Evolutionary conservation across 176 grass and related monocot species (phyloP), one percentile per base, ranked within the genome.

Genomic region (Hsuehochloa calcarea): DNA sequence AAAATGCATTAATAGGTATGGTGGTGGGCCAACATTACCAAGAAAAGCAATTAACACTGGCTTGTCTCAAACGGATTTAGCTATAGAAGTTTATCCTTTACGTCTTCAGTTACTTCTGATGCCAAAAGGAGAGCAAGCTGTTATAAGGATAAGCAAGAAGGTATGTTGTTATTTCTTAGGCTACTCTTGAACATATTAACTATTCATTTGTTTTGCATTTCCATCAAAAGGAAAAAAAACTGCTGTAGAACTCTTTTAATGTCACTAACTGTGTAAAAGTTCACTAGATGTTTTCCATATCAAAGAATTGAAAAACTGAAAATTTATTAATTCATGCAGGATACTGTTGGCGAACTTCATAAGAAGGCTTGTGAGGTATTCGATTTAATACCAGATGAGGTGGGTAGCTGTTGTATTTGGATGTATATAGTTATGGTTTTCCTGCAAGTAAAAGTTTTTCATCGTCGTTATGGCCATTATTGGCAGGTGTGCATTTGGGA

Each of bases 141-240:
- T 99, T 67, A 89, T 96, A 85, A 92, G 93, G 86, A 99, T 99
- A 91, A 99, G 97, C 93, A 99, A 99, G 78, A 99, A 92, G 93
- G 97, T 93, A 52, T 47, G 65, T n/a, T 86, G 19, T 81, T 51
- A 79, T 65, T 41, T 80, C 63, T 62, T 61, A 81, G 49, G 29
- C 67, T 71, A 62, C 40, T 79, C 5, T 50, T 61, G 10, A 74
- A 73, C 60, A 79, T 13, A 75, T 52, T 41, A 54, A 43, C 44
- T n/a, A 73, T 31, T 35, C 14, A 68, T 82, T 86, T 63, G 16
- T 19, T 81, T 77, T 84, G 75, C 39, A 71, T 72, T 55, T 84
- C 43, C 38, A 27, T 64, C 29, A 77, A 63, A 10, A 49, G 3
- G 27, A 41, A 31, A 68, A 68, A 10, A 62, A 39, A 35, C 16